Evolutionary conservation across 169 alveolate genomes (phyloP), one percentile per base, ranked within the genome.

Genomic region (Eimeria maxima): DNA sequence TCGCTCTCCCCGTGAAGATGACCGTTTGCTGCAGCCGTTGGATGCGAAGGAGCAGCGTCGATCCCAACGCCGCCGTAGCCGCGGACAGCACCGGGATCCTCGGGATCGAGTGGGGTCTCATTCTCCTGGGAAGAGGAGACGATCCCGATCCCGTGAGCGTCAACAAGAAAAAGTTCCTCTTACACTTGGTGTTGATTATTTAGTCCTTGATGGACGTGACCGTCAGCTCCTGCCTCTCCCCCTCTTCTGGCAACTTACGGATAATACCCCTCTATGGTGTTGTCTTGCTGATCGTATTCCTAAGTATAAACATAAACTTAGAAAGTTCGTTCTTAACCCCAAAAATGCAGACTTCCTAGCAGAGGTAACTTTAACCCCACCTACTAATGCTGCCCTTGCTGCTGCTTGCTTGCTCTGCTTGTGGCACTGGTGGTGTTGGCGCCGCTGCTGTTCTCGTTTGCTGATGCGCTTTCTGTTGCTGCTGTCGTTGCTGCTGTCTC

Each of bases 211-310:
- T 38, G n/a, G 29, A 29, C 5, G 6, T 2, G n/a, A 74, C 8
- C 13, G 57, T 1, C 86, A 44, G 57, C 86, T 74, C 27, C 55
- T 74, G 86, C 86, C 95, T 7, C 18, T 89, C 18, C 95, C 95
- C 2, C 88, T 89, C 74, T 89, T 89, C 74, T 89, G 95, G 95
- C 76, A 74, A 27, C 95, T 89, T n/a, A 71, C 95, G 11, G 95
- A 89, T 47, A 89, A 89, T 29, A 76, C 95, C 8, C 95, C 95
- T 3, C 87, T 89, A 20, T 89, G 95, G 95, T 47, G 76, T 27
- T 89, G 88, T 50, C 95, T 89, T 24, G 50, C 57, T 2, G 33
- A 89, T n/a, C 24, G 50, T 5, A 24, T 76, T 4, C 95, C 95
- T 27, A 38, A 55, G 73, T 47, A 53, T 47, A 89, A 67, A 60